Evolutionary conservation across 106 monocot genomes (phyloP).

Genomic region (Gastrodia elata): DNA sequence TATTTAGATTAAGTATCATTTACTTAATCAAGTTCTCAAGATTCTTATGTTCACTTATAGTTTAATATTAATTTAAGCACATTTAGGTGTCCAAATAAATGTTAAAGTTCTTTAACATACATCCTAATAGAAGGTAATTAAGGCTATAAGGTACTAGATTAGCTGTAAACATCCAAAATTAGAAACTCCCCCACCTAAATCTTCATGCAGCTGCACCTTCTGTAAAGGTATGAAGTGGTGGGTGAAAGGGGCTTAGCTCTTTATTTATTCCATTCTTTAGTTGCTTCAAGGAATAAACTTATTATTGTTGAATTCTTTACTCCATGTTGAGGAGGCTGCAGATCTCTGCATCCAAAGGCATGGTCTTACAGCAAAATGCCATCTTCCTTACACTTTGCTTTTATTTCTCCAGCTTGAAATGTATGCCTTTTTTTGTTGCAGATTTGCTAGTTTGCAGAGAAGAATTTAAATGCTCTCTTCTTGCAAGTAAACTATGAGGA

Average conservation of each 20-base stretch:
- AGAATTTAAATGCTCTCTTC: slow-evolving; percentile 37
- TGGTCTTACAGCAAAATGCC: not conserved
- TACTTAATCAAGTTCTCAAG: too few species aligned
- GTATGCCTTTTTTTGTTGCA: slow-evolving; percentile 12
- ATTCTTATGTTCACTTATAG: too few species aligned
- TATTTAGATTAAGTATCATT: too few species aligned
- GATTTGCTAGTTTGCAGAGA: slow-evolving; percentile 61
- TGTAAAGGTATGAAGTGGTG: slow-evolving; percentile 70
- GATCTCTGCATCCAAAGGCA: slow-evolving; percentile 80
- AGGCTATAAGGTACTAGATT: too few species aligned
- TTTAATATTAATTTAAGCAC: too few species aligned
- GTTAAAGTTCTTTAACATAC: too few species aligned
- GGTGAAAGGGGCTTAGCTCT: slow-evolving; percentile 63
- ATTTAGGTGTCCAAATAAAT: too few species aligned
- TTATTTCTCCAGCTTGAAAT: not conserved
- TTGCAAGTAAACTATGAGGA: slow-evolving; percentile 55
- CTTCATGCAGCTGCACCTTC: too few species aligned
- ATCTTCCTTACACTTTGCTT: not conserved
- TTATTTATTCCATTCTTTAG: slow-evolving; percentile 63
- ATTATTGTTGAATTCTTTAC: slow-evolving; percentile 85
- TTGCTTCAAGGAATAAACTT: slow-evolving; percentile 46
- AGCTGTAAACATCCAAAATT: too few species aligned
- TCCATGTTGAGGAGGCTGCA: slow-evolving; percentile 80
- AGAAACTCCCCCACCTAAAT: too few species aligned
- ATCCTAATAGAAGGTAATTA: too few species aligned